Conservation (phyloP, 768 basidiomycete genomes). For the Amanita jacksonii region DNA sequence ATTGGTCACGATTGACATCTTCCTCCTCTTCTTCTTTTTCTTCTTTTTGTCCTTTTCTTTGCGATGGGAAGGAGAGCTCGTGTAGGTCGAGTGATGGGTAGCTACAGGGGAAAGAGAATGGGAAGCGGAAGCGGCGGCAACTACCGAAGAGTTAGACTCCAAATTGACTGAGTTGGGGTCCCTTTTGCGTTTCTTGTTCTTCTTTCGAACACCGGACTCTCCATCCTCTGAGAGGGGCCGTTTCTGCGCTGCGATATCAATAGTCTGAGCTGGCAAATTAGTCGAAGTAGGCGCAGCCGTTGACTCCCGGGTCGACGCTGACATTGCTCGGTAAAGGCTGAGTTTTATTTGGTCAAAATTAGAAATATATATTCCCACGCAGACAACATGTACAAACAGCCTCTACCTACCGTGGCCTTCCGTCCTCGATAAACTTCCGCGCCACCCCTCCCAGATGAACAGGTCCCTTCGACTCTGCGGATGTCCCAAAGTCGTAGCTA, state of each 20-base stretch:
- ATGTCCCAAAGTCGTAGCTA: not conserved
- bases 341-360: not conserved
- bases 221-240: not conserved
- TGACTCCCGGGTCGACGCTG: not conserved
- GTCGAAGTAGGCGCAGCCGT: not conserved
- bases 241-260: conserved; percentile 1
- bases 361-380: not conserved
- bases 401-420: conserved; percentile 12
- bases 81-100: not conserved
- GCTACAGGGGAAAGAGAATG: not conserved
- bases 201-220: not conserved
- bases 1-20: conserved; percentile 21
- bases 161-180: not conserved
- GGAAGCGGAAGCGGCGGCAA: not conserved
- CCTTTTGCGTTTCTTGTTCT: conserved; percentile 5
- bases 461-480: not conserved
- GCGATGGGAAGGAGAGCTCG: not conserved
- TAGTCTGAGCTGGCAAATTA: not conserved
- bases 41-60: conserved; percentile 26
- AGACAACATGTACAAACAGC: conserved; percentile 3
- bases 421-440: conserved; percentile 24
- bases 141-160: conserved; percentile 4
- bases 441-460: conserved; percentile 19
- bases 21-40: conserved; percentile 27
- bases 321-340: conserved; percentile 1